Conservation (phyloP, 345 rosid species). For the Trapa incisa region DNA sequence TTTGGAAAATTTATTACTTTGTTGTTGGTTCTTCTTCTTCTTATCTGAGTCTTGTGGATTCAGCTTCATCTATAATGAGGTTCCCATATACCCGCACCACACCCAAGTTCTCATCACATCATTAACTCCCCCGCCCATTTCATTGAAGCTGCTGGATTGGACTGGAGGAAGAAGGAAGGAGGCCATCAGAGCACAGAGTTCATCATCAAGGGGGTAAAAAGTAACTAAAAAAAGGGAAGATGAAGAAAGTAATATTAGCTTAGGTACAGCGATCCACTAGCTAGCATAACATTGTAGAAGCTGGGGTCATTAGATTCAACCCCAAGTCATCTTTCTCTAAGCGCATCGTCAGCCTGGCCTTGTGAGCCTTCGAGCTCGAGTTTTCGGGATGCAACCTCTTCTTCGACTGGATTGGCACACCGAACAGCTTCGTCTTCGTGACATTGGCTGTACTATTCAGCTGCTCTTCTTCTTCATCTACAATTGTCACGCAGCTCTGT, state of each 20-base stretch:
- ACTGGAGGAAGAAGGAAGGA: neutral
- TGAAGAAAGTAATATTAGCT: neutral
- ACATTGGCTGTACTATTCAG: neutral
- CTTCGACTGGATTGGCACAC: conserved; percentile 63
- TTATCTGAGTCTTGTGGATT: too few species aligned
- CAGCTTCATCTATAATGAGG: too few species aligned
- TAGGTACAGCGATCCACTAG: neutral
- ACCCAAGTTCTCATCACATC: neutral
- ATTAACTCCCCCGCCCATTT: neutral
- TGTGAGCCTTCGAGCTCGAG: conserved; percentile 28
- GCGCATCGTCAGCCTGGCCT: conserved; percentile 34
- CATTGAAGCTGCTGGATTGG: neutral
- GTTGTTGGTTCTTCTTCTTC: too few species aligned
- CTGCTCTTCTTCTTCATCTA: conserved; percentile 14
- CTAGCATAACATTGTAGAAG: conserved; percentile 19
- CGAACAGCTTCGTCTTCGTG: conserved; percentile 48
- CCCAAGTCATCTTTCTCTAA: conserved; percentile 69
- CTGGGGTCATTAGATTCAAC: conserved; percentile 60
- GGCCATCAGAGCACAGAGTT: neutral
- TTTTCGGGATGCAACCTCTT: conserved; percentile 21
- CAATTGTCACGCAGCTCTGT: conserved; percentile 8
- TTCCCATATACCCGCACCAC: too few species aligned
- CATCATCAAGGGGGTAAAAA: neutral
- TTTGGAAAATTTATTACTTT: too few species aligned
- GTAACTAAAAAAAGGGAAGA: neutral